Evolutionary conservation across 2,329 filamentous ascomycete genomes (phyloP).

Genomic region (Myriosclerotinia scirpicola): DNA sequence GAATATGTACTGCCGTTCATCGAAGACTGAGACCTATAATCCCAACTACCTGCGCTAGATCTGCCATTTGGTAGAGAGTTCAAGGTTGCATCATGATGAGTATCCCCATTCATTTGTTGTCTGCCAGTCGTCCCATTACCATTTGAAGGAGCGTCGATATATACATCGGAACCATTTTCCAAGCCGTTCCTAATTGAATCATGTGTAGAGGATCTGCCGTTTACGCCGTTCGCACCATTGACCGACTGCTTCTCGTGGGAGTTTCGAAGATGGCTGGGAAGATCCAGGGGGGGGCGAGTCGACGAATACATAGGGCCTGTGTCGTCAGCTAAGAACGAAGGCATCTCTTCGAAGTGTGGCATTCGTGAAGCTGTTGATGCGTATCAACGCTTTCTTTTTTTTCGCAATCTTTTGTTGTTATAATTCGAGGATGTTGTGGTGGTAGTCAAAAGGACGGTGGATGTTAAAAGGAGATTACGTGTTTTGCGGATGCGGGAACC

Average conservation of each 20-base stretch:
- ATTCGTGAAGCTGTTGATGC: constrained; percentile 37
- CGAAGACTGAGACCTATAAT: constrained; percentile 37
- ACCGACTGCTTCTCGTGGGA: constrained; percentile 39
- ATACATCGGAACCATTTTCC: constrained; percentile 39
- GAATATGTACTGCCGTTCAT: constrained; percentile 39
- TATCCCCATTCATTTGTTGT: constrained; percentile 37
- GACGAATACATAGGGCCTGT: constrained; percentile 37
- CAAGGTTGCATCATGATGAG: constrained; percentile 51
- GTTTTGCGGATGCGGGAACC: constrained; percentile 16
- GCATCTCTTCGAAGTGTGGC: constrained; percentile 51
- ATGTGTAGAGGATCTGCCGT: constrained; percentile 36
- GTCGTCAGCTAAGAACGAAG: constrained; percentile 50
- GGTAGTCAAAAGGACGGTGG: neutral
- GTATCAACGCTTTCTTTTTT: constrained; percentile 35
- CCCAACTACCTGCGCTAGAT: constrained; percentile 46
- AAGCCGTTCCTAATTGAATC: constrained; percentile 41
- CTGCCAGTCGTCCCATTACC: constrained; percentile 25
- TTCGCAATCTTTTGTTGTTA: constrained; percentile 26
- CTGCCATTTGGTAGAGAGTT: constrained; percentile 59
- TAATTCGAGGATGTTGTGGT: constrained; percentile 7
- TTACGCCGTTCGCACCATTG: constrained; percentile 23
- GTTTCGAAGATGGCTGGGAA: constrained; percentile 42
- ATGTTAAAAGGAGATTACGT: constrained; percentile 17
- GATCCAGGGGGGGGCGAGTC: constrained; percentile 38
- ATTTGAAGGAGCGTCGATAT: constrained; percentile 33